Evolutionary conservation across 2,329 filamentous ascomycete species (phyloP), one percentile per base, ranked within the genome.

Genomic region (Xylaria sp.): DNA sequence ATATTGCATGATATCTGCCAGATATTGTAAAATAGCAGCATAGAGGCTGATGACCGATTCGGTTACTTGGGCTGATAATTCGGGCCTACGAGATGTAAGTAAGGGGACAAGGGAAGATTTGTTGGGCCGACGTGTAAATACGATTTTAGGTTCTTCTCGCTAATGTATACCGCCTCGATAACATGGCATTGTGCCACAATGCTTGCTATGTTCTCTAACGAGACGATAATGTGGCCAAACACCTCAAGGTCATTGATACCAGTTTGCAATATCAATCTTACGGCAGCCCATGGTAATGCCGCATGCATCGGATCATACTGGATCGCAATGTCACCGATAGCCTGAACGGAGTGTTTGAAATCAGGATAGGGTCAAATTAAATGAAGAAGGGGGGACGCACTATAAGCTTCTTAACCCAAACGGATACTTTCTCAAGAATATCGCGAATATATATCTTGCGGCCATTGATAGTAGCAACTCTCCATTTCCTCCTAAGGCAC

Each of bases 231-330:
- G 12, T 48, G 21, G 19, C 42, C n/a, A 36, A 57, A 64, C 19
- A 7, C 14, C 14, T 64, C 61, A 5, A 50, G 27, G 12, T 57
- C 42, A 19, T 63, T 63, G 39, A 63, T 63, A 42, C 53, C 21
- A 19, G 61, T 39, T 50, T 57, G 53, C 53, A 57, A 24, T 7
- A 63, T 57, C 7, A 63, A 57, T 39, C 51, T 63, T 4, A 63
- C 6, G 21, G 61, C 53, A 19, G 61, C 53, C 39, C 53, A 57
- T 30, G 61, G 53, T 30, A 63, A 27, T 12, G 61, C 61, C 2
- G 61, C 53, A 27, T 50, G 39, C 24, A 14, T 30, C 2, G 27
- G 42, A 21, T 63, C 30, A 21, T 57, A 57, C 17, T 63, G 42
- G 9, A 63, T 63, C 1, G 42, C 53, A 39, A 57, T 42, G 24